These are phyloP conservation scores for Cucurbita ficifolia DNA, from an alignment of 306 rosid genomes.

Conservation along the genomic window DNA sequence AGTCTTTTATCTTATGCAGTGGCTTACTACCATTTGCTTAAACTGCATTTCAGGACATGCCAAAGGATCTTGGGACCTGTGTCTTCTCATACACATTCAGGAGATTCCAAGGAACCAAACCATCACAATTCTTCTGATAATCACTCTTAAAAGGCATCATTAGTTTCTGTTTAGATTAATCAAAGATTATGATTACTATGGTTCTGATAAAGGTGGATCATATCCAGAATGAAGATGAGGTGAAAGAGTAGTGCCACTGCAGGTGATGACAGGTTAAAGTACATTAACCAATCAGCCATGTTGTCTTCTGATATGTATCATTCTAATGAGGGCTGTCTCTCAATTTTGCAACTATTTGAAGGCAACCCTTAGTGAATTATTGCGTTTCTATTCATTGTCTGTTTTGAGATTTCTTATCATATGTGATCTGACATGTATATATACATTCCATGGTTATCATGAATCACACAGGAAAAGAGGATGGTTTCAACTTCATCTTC, in stretches of 20 bases:
- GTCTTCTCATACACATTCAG: conserved; percentile 22
- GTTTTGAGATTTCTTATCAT: background rate
- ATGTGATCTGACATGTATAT: background rate
- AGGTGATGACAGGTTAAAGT: background rate
- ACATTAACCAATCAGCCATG: background rate
- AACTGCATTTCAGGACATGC: conserved; percentile 39
- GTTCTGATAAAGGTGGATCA: conserved; percentile 4
- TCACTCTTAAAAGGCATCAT: conserved; percentile 14
- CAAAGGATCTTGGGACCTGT: conserved; percentile 28
- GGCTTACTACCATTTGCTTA: background rate
- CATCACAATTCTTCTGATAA: conserved; percentile 22
- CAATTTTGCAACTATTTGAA: background rate
- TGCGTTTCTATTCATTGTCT: background rate
- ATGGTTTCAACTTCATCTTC: background rate
- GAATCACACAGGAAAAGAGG: background rate
- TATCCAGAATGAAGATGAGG: background rate
- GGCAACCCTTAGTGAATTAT: background rate
- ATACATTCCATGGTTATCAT: background rate
- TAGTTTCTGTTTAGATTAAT: conserved; percentile 9
- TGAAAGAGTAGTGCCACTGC: background rate
- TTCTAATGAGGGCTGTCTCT: background rate
- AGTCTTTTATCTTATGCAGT: background rate
- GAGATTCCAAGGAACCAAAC: conserved; percentile 25
- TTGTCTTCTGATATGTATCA: background rate
- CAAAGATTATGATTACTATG: conserved; percentile 4